phyloP scores from a whole-genome alignment of 768 basidiomycete genomes.

The Mycena polygramma region DNA sequence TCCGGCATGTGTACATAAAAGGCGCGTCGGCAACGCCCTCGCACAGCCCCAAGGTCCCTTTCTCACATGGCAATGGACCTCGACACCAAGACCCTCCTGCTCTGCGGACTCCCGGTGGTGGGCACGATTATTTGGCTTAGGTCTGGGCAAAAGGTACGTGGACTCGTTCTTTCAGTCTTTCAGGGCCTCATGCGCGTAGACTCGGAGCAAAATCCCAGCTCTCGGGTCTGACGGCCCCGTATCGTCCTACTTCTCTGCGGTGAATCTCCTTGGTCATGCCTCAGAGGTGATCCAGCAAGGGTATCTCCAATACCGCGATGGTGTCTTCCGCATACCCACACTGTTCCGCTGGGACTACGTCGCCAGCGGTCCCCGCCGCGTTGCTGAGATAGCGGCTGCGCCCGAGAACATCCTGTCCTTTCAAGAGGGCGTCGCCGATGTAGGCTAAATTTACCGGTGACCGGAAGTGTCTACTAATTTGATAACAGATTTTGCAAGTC shows the following conservation, averaged over 20 bases:
- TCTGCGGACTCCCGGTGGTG: too few species aligned
- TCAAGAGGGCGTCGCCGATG: background rate
- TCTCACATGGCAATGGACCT: background rate
- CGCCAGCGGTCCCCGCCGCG: background rate
- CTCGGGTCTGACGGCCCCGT: slow-evolving; percentile 4
- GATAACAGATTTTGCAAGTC: too few species aligned
- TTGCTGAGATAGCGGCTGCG: background rate
- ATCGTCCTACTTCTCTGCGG: background rate
- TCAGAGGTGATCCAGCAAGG: background rate
- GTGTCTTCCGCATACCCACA: background rate
- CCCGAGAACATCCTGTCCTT: background rate
- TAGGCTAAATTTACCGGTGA: background rate
- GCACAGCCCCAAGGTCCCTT: too few species aligned
- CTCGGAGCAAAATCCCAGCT: background rate
- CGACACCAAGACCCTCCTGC: too few species aligned
- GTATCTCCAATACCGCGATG: background rate
- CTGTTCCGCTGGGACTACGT: slow-evolving; percentile 13
- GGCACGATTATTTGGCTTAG: too few species aligned
- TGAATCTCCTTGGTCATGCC: background rate
- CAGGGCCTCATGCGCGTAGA: background rate
- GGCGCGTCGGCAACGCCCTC: too few species aligned
- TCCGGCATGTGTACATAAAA: too few species aligned
- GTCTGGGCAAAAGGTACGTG: too few species aligned
- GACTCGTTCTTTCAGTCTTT: too few species aligned
- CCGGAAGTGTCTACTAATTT: too few species aligned